Evolutionary conservation across 2,329 filamentous ascomycete species (phyloP).

Genomic region (Seiridium unicorne): DNA sequence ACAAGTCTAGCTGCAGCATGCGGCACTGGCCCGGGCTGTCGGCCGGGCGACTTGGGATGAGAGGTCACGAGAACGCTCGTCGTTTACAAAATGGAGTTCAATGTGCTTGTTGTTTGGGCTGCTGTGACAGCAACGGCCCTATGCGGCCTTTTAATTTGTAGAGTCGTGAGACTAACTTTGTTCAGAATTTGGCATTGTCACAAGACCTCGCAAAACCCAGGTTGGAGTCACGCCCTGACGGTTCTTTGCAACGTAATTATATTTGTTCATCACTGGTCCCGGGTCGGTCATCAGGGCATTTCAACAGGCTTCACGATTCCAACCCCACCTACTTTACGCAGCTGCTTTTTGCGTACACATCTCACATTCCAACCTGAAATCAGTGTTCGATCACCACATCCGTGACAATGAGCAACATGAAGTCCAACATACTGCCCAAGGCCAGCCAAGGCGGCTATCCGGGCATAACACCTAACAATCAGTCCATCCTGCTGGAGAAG

Average conservation of each 20-base stretch:
- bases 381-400: background rate
- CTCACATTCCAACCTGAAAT: background rate
- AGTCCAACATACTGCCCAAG: conserved; percentile 50
- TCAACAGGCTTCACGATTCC: too few species aligned
- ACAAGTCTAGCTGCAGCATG: too few species aligned
- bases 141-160: background rate
- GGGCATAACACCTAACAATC: conserved; percentile 52
- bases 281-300: too few species aligned
- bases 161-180: background rate
- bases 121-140: too few species aligned
- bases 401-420: conserved; percentile 53
- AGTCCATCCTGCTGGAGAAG: conserved; percentile 71
- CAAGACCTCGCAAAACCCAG: background rate
- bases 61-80: background rate
- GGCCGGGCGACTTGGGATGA: background rate
- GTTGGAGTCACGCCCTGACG: background rate
- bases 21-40: too few species aligned
- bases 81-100: background rate
- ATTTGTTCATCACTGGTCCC: background rate
- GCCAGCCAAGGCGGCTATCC: conserved; percentile 45
- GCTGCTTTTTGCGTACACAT: too few species aligned
- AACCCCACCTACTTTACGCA: too few species aligned
- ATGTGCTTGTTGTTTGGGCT: too few species aligned
- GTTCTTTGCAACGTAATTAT: background rate
- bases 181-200: background rate